phyloP scores from a whole-genome alignment of 768 basidiomycete genomes.

The Serendipita vermifera region DNA sequence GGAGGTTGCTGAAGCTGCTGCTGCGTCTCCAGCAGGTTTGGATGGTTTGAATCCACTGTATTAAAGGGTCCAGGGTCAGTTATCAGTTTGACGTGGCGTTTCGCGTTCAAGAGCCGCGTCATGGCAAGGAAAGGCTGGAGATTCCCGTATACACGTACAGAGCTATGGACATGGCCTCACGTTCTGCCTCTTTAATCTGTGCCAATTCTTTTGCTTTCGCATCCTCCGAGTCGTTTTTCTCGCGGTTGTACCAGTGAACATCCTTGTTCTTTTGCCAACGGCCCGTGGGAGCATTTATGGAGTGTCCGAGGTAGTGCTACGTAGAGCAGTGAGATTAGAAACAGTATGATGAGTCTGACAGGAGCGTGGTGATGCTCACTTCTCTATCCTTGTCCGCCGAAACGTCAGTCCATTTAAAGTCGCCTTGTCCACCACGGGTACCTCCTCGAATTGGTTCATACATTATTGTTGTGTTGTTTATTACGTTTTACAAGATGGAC shows the following conservation, averaged over 20 bases:
- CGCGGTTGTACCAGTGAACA: slow-evolving; percentile 87
- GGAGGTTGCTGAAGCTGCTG: slow-evolving; percentile 16
- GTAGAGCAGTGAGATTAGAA: no score
- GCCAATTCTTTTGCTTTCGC: slow-evolving; percentile 61
- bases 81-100: no score
- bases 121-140: no score
- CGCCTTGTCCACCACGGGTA: slow-evolving; percentile 82
- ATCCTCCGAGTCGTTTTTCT: slow-evolving; percentile 29
- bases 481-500: no score
- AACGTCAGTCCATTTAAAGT: slow-evolving; percentile 86
- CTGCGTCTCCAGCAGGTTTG: slow-evolving; percentile 15
- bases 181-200: slow-evolving; percentile 75
- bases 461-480: no score
- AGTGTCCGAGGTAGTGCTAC: slow-evolving; percentile 90
- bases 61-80: no score
- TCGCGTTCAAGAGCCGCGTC: no score
- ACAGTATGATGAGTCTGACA: neutral
- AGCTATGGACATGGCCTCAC: slow-evolving; percentile 71
- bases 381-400: slow-evolving; percentile 89
- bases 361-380: slow-evolving; percentile 29
- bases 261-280: slow-evolving; percentile 98
- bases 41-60: slow-evolving; percentile 4
- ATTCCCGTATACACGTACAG: no score
- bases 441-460: slow-evolving; percentile 57
- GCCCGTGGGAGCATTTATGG: slow-evolving; percentile 87